These are phyloP conservation scores for Saccharomycopsis lassenensis DNA, from an alignment of 805 yeast genomes.

Conservation along the genomic window DNA sequence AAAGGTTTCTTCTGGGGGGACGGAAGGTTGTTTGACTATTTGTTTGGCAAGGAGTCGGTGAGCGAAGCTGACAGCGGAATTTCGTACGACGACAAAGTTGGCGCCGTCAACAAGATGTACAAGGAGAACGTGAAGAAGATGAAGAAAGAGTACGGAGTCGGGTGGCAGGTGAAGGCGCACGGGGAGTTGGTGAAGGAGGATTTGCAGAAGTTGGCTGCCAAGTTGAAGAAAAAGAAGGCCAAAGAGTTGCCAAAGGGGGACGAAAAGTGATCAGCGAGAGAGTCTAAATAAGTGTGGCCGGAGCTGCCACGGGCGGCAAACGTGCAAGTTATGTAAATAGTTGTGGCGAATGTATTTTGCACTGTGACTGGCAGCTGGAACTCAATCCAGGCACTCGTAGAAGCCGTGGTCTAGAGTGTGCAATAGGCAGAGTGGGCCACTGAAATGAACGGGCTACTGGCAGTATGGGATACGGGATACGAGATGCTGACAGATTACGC, in stretches of 20 bases:
- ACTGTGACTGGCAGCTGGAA: too few species aligned
- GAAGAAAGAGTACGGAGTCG: constrained; percentile 10
- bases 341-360: too few species aligned
- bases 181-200: constrained; percentile 16
- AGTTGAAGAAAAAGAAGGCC: constrained; percentile 1
- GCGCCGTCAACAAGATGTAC: constrained; percentile 31
- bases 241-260: constrained; percentile 1
- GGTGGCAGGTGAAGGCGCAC: constrained; percentile 17
- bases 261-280: too few species aligned
- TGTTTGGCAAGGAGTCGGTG: constrained; percentile 74
- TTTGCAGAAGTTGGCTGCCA: constrained; percentile 7
- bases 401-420: too few species aligned
- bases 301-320: too few species aligned
- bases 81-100: constrained; percentile 48
- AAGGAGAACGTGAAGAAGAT: constrained; percentile 10
- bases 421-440: too few species aligned
- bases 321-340: too few species aligned
- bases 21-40: constrained; percentile 70
- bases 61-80: constrained; percentile 66
- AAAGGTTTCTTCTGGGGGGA: constrained; percentile 91
- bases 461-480: too few species aligned
- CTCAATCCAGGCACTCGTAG: too few species aligned
- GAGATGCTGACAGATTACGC: too few species aligned
- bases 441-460: too few species aligned
- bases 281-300: too few species aligned